Percentiles rank a stretch among this genome's conserved stretches.
These are phyloP conservation scores for Ceratocystis alfenasii DNA, from an alignment of 2,329 filamentous ascomycete genomes.

Conservation along the genomic window DNA sequence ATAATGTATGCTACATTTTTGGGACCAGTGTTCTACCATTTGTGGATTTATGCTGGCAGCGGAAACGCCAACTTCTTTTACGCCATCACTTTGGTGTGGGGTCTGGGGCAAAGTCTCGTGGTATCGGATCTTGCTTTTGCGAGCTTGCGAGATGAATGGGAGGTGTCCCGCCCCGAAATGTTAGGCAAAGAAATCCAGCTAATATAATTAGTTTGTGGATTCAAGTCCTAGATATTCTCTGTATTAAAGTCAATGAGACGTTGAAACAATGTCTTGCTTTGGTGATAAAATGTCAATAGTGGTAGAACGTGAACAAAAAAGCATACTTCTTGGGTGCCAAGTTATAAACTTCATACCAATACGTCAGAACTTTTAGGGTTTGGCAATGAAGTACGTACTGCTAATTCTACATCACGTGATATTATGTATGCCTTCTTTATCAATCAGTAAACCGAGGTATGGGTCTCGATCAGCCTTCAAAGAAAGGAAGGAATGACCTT, in stretches of 20 bases:
- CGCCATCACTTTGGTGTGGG: constrained; percentile 98
- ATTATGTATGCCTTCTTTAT: background rate
- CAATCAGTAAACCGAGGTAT: background rate
- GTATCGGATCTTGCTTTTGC: constrained; percentile 83
- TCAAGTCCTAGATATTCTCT: background rate
- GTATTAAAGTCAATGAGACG: background rate
- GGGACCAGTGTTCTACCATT: constrained; percentile 87
- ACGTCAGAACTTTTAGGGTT: too few species aligned
- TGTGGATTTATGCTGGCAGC: constrained; percentile 97
- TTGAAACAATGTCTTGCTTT: background rate
- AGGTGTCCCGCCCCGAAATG: constrained; percentile 81
- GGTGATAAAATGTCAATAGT: background rate
- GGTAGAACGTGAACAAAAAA: background rate
- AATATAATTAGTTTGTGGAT: constrained; percentile 42
- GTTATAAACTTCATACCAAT: background rate
- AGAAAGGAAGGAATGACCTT: background rate
- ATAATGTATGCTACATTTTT: constrained; percentile 80
- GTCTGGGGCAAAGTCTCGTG: constrained; percentile 72
- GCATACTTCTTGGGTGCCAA: background rate
- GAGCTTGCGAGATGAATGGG: constrained; percentile 82
- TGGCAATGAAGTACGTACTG: too few species aligned
- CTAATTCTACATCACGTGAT: background rate
- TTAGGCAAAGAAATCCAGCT: constrained; percentile 77
- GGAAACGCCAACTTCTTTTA: constrained; percentile 99
- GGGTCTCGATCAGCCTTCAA: background rate